Base-by-base conservation (phyloP, 1,284 basidiomycete species). In the Ganoderma lucidum region DNA sequence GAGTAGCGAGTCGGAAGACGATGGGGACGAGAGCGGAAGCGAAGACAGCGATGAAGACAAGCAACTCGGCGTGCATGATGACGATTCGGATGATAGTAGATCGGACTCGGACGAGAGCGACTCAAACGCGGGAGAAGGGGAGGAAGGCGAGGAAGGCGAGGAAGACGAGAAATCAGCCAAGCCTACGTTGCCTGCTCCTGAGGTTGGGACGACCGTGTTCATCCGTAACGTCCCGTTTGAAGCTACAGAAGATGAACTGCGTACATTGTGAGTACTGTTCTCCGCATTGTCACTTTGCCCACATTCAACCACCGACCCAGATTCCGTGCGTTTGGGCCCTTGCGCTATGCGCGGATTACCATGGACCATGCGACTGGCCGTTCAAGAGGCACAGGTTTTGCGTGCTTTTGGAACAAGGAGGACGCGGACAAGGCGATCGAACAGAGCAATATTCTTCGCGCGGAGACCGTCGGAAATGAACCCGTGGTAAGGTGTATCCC, bases 381-480 rank as follows among this genome's bases (percentile, higher is more conserved):
- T 62, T 96, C 96, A 41, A 87, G 96, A 61, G 98, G 98, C 10
- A 98, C 96, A 0, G 98, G 96, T 0, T 99, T 99, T 79, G 96
- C 94, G 0, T 99, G 96, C 80, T 99, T 98, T 83, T 99, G 97
- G 97, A 96, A 97, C 72, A 90, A 88, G 71, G 93, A 92, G 70
- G 93, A 97, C 72, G 97, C 97, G 4, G 93, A 97, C 75, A 90
- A 91, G 68, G 95, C 91, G 3, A 87, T 99, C 42, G 87, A 90
- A 64, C 94, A 96, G 78, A 94, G 96, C 61, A 91, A 94, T 51
- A 84, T 93, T 5, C 83, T 96, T 6, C 87, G 87, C 30, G 77
- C 83, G 56, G 93, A 95, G 80, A 91, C 87, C 0, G 82, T 81
- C n/a, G 88, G 87, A 19, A 71, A 70, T 15, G 75, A 74, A 19